Percentiles rank a stretch among this genome's conserved stretches.
These are phyloP conservation scores for Coemansia erecta DNA, from an alignment of 192 early-diverging fungal genomes.

Conservation along the genomic window DNA sequence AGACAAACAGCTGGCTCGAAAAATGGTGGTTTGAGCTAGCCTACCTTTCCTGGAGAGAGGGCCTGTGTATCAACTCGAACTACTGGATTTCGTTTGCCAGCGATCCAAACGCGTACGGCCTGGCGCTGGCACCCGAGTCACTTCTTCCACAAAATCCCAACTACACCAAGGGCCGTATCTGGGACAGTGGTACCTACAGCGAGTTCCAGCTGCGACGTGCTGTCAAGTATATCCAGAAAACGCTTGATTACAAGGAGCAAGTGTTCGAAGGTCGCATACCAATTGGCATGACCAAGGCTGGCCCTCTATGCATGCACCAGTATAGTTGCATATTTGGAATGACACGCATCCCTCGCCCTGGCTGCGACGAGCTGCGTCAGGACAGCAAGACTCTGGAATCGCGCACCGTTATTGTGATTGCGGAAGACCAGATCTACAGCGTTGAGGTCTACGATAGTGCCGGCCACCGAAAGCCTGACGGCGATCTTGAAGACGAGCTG, in stretches of 20 bases:
- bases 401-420: conserved; percentile 64
- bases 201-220: conserved; percentile 80
- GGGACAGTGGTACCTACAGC: conserved; percentile 57
- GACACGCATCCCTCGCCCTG: conserved; percentile 76
- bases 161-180: conserved; percentile 1
- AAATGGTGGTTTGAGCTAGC: conserved; percentile 69
- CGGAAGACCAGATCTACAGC: conserved; percentile 76
- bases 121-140: conserved; percentile 26
- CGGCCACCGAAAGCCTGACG: conserved; percentile 55
- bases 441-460: conserved; percentile 63
- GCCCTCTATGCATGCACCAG: conserved; percentile 83
- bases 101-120: conserved; percentile 58
- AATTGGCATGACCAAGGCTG: conserved; percentile 62
- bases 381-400: conserved; percentile 3
- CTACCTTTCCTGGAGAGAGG: conserved; percentile 80
- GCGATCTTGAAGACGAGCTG: conserved; percentile 74
- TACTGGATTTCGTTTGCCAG: conserved; percentile 76
- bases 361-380: conserved; percentile 66
- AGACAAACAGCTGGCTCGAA: conserved; percentile 68
- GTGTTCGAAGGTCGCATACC: conserved; percentile 60
- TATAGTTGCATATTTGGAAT: conserved; percentile 75
- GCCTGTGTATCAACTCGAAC: conserved; percentile 82
- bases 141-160: conserved; percentile 11
- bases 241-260: conserved; percentile 74
- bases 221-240: conserved; percentile 63